phyloP scores from a whole-genome alignment of 2,329 filamentous ascomycete genomes.

The Cladosporium oxysporum region DNA sequence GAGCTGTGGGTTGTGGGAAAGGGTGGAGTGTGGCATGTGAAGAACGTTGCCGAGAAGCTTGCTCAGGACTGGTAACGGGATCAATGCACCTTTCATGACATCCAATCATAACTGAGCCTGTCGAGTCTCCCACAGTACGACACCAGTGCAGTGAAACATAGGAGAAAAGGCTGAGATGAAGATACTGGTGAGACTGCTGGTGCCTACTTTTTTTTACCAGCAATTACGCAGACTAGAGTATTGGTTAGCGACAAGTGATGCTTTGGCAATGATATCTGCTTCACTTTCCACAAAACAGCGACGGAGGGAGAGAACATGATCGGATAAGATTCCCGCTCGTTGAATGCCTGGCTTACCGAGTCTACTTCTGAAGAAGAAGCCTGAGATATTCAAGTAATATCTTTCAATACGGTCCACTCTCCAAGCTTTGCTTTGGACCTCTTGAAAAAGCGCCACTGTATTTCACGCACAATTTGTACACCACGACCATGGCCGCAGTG shows the following conservation, averaged over 20 bases:
- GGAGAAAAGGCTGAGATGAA: neutral
- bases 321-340: no score
- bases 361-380: no score
- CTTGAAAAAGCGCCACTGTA: no score
- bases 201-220: no score
- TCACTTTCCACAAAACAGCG: neutral
- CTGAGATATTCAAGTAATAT: no score
- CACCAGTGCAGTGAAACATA: neutral
- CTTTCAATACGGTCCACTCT: no score
- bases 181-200: neutral
- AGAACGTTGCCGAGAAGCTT: constrained; percentile 16
- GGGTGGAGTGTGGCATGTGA: constrained; percentile 22
- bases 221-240: no score
- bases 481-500: neutral
- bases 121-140: neutral
- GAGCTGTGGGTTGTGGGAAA: constrained; percentile 22
- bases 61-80: neutral
- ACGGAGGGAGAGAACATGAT: no score
- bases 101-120: neutral
- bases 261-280: neutral
- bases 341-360: no score
- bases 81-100: neutral
- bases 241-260: neutral
- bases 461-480: neutral
- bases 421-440: no score